Conservation (phyloP, 805 yeast genomes). For the Yarrowia deformans region DNA sequence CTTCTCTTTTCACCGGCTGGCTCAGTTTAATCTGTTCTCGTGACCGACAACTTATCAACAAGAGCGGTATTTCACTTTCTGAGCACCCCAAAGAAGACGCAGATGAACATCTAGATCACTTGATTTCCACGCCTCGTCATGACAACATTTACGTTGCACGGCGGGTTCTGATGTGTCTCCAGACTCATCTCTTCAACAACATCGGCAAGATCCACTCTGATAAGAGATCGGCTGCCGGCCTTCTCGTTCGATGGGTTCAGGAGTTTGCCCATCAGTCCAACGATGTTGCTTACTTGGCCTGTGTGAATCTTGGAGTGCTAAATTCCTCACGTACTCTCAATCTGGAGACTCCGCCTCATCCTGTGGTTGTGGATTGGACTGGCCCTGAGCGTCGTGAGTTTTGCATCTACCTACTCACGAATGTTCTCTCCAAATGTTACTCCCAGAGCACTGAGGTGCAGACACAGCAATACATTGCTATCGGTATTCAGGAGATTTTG, state of each 20-base stretch:
- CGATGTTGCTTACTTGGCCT: conserved; percentile 18
- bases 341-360: conserved; percentile 13
- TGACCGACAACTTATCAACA: conserved; percentile 17
- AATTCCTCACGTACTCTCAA: not conserved
- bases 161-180: conserved; percentile 5
- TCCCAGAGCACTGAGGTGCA: conserved; percentile 90
- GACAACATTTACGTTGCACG: conserved; percentile 26
- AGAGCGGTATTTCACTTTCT: conserved; percentile 6
- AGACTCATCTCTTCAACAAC: not conserved
- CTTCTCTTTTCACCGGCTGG: conserved; percentile 23
- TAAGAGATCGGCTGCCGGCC: conserved; percentile 4
- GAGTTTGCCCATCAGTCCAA: conserved; percentile 23
- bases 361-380: conserved; percentile 33
- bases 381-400: conserved; percentile 51
- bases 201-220: not conserved
- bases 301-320: conserved; percentile 18
- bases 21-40: not conserved
- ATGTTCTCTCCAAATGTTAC: conserved; percentile 78
- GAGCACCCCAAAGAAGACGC: conserved; percentile 12
- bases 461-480: conserved; percentile 82
- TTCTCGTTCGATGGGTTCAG: conserved; percentile 12
- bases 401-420: conserved; percentile 68
- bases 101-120: not conserved
- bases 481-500: conserved; percentile 80
- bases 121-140: not conserved